phyloP scores from a whole-genome alignment of 75 land plant genomes.

The Pseudotsuga menziesii region DNA sequence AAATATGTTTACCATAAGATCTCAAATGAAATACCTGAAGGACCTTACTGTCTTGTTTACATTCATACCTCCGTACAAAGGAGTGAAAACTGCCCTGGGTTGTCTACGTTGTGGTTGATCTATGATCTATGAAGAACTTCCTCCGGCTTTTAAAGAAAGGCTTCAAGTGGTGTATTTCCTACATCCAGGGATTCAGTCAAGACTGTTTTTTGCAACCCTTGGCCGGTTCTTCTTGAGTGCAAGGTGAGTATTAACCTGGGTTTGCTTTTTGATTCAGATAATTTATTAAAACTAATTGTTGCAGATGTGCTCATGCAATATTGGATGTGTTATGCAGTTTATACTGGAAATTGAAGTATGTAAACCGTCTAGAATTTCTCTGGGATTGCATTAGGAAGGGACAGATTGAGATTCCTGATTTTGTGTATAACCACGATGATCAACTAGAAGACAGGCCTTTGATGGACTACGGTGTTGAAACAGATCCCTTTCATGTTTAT shows the following conservation, averaged over 20 bases:
- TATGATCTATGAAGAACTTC: conserved; percentile 60
- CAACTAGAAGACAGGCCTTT: conserved; percentile 54
- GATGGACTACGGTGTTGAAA: conserved; percentile 69
- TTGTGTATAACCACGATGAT: conserved; percentile 65
- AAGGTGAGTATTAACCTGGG: conserved; percentile 8
- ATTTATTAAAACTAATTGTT: too few species aligned
- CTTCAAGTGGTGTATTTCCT: conserved; percentile 64
- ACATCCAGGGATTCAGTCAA: conserved; percentile 68
- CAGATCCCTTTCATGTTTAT: conserved; percentile 40
- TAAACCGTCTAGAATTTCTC: conserved; percentile 56
- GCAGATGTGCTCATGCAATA: too few species aligned
- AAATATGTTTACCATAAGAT: conserved; percentile 53
- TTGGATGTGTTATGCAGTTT: conserved; percentile 9
- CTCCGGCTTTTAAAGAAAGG: conserved; percentile 35
- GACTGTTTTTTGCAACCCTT: conserved; percentile 66
- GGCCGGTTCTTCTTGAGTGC: conserved; percentile 58
- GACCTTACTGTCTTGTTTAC: conserved; percentile 55
- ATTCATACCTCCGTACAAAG: conserved; percentile 51
- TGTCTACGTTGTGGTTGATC: conserved; percentile 41
- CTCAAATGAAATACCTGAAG: conserved; percentile 26
- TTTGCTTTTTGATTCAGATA: too few species aligned
- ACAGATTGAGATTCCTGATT: conserved; percentile 66
- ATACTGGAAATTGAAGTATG: conserved; percentile 55
- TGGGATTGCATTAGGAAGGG: conserved; percentile 55
- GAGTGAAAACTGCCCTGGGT: conserved; percentile 57